These are phyloP conservation scores for Globisporangium okanoganense DNA, from an alignment of 352 stramenopile species.

Conservation along the genomic window DNA sequence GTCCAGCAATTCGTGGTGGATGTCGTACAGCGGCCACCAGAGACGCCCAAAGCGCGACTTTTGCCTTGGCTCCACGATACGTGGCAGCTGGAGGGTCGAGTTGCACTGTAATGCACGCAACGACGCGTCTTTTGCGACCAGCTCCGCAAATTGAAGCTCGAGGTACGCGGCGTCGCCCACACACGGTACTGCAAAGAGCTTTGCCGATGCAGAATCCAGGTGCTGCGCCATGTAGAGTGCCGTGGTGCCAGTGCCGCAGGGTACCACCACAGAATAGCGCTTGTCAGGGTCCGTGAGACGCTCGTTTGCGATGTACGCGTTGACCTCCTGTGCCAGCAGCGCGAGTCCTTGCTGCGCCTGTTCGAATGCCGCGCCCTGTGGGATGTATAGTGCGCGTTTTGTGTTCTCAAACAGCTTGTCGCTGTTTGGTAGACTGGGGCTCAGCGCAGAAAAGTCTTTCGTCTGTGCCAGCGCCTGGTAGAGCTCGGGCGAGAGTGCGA, in stretches of 20 bases:
- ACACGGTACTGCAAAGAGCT: slow-evolving; percentile 66
- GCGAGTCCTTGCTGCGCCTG: slow-evolving; percentile 56
- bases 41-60: slow-evolving; percentile 75
- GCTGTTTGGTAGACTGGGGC: not conserved
- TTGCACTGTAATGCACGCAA: not conserved
- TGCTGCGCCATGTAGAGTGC: slow-evolving; percentile 79
- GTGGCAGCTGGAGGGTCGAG: slow-evolving; percentile 21
- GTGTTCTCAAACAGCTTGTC: not conserved
- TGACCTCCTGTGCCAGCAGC: slow-evolving; percentile 65
- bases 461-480: slow-evolving; percentile 46
- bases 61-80: slow-evolving; percentile 35
- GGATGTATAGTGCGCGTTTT: slow-evolving; percentile 36
- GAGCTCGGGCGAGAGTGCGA: slow-evolving; percentile 33
- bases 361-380: slow-evolving; percentile 65
- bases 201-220: slow-evolving; percentile 28
- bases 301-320: slow-evolving; percentile 36
- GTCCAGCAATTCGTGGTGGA: slow-evolving; percentile 59
- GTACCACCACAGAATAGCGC: slow-evolving; percentile 59
- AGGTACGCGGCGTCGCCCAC: slow-evolving; percentile 66
- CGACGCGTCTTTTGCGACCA: slow-evolving; percentile 26
- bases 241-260: slow-evolving; percentile 73
- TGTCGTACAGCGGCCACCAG: slow-evolving; percentile 43
- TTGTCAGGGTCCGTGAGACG: slow-evolving; percentile 12
- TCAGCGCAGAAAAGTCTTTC: slow-evolving; percentile 31
- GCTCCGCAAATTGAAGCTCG: slow-evolving; percentile 40